Percentiles rank a stretch among this genome's conserved stretches.
Conservation (phyloP, 306 rosid genomes). For the Lagenaria siceraria region DNA sequence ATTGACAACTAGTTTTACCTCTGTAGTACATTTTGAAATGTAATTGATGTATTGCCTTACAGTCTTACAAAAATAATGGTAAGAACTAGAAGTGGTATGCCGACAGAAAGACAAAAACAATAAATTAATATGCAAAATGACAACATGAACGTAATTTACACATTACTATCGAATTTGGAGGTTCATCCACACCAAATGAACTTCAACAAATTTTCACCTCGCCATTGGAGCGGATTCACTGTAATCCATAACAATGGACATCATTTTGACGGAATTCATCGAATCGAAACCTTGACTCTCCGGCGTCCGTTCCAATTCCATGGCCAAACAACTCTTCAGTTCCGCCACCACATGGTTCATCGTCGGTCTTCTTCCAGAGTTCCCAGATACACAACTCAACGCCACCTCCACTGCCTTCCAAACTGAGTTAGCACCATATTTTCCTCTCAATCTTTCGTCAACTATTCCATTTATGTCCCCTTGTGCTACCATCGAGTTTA, state of each 20-base stretch:
- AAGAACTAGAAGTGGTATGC: too few relatives aligned
- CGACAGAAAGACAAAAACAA: too few relatives aligned
- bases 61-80: too few relatives aligned
- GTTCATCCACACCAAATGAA: too few relatives aligned
- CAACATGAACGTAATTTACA: too few relatives aligned
- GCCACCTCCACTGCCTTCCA: slow-evolving; percentile 28
- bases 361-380: slow-evolving; percentile 4
- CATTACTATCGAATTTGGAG: too few relatives aligned
- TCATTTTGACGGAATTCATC: not conserved
- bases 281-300: not conserved
- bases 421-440: slow-evolving; percentile 7
- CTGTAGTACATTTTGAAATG: too few relatives aligned
- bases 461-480: slow-evolving; percentile 11
- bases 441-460: slow-evolving; percentile 10
- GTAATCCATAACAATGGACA: not conserved
- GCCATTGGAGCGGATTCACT: not conserved
- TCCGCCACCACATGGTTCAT: slow-evolving; percentile 12
- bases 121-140: too few relatives aligned
- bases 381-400: slow-evolving; percentile 1
- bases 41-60: too few relatives aligned
- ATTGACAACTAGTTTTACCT: too few relatives aligned
- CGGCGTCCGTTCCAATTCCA: not conserved
- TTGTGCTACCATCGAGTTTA: not conserved
- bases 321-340: not conserved
- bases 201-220: not conserved